A percentile compares a stretch with the other conserved stretches of the same genome.
phyloP scores from a whole-genome alignment of 768 basidiomycete species.

The Mycena filopes region DNA sequence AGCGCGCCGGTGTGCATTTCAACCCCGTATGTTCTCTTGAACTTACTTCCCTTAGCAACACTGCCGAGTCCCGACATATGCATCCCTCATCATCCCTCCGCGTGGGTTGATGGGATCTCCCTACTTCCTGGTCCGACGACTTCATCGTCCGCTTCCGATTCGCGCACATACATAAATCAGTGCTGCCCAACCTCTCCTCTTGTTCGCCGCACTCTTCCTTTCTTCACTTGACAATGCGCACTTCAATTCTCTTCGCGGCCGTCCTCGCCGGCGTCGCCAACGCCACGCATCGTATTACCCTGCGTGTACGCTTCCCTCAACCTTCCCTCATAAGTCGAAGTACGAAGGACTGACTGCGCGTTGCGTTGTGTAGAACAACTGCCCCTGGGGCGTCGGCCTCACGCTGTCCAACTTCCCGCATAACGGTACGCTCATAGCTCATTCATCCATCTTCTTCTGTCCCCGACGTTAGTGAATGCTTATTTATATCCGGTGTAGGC shows the following conservation, averaged over 20 bases:
- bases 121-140: too few species aligned
- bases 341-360: not conserved
- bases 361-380: slow-evolving; percentile 11
- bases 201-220: not conserved
- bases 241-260: not conserved
- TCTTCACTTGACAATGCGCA: not conserved
- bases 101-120: too few species aligned
- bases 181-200: too few species aligned
- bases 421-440: slow-evolving; percentile 9
- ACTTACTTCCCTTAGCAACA: too few species aligned
- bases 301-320: not conserved
- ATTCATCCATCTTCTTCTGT: not conserved
- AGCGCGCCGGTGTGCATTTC: too few species aligned
- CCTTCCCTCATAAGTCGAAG: not conserved
- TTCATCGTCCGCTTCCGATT: too few species aligned
- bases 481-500: too few species aligned
- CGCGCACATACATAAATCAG: too few species aligned
- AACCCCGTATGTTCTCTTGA: too few species aligned
- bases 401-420: slow-evolving; percentile 25
- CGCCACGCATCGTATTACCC: not conserved
- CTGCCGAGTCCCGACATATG: too few species aligned
- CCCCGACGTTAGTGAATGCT: not conserved
- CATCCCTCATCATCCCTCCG: too few species aligned
- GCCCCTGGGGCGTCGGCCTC: slow-evolving; percentile 5
- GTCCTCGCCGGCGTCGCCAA: not conserved